Evolutionary conservation across 225 moss, liverwort and hornwort species (phyloP), one percentile per base, ranked within the genome.

Genomic region (Lunularia cruciata): DNA sequence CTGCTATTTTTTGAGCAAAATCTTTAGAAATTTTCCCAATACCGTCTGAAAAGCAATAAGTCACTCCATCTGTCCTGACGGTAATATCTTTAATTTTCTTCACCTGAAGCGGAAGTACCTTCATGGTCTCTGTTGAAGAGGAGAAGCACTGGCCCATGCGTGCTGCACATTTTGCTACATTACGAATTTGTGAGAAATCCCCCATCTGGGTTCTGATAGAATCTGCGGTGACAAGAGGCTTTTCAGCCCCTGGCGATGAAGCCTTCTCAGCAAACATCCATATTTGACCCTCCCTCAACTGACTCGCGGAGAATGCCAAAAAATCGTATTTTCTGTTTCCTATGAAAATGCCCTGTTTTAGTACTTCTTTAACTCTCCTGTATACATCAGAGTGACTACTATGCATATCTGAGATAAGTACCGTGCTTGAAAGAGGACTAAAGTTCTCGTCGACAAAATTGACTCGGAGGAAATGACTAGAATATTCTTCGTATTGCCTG

Each of bases 141-240:
- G 98, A 98, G 57, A 98, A 98, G 77, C 91, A 93, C 74, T 98
- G 98, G 20, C 98, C 98, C 93, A 98, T 98, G 47, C 91, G 91
- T 9, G 98, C 91, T 39, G 98, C 90, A 73, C 91, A 98, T 57
- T 88, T 90, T 16, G 98, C 93, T 54, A 93, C 93, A 51, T 98
- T 98, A 12, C 98, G 86, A 53, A 98, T 98, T 2, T 46, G 74
- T 42, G 87, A 73, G 54, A 98, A 98, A 60, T 91, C 83, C 30
- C 93, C 98, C 98, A 98, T 98, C 85, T 81, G 86, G 57, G 60
- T 73, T 69, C 98, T 83, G 71, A 98, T 93, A 53, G 27, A 61
- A 13, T 81, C 70, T 20, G 77, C 85, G 45, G 86, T 83, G 2
- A 84, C 30, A 0, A 0, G 7, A 3, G 19, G 59, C 38, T 74